These are phyloP conservation scores for Eucalyptus curtisii DNA, from an alignment of 345 rosid species.

Conservation along the genomic window DNA sequence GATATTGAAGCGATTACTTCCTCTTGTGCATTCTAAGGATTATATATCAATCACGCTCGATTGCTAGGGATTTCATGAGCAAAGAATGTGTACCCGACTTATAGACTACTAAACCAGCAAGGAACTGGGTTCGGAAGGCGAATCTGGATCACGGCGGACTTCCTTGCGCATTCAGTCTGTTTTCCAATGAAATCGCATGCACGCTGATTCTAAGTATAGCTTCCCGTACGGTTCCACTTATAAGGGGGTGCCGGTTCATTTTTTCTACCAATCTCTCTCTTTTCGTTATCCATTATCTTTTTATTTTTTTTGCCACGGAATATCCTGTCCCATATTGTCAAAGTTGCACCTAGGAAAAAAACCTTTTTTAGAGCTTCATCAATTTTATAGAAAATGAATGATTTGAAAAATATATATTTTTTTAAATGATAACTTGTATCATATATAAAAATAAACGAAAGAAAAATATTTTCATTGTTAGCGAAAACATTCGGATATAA, in stretches of 20 bases:
- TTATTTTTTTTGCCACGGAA: too few species aligned
- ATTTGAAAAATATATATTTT: fast-evolving
- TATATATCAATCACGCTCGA: background rate
- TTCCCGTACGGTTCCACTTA: background rate
- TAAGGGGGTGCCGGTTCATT: background rate
- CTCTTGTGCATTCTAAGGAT: background rate
- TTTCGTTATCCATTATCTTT: too few species aligned
- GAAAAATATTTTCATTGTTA: too few species aligned
- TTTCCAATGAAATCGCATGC: too few species aligned
- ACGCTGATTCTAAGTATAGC: background rate
- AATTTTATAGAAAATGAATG: too few species aligned
- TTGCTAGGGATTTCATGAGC: background rate
- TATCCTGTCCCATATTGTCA: too few species aligned
- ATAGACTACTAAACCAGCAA: background rate
- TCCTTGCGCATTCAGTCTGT: background rate
- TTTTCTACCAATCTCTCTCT: background rate
- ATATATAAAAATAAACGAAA: fast-evolving
- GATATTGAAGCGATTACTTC: too few species aligned
- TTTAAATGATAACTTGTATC: too few species aligned
- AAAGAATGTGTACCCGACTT: background rate
- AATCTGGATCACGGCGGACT: background rate
- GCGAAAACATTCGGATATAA: too few species aligned
- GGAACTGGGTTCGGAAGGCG: background rate
- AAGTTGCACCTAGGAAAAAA: too few species aligned
- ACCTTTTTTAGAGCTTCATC: too few species aligned